Evolutionary conservation across 2,329 filamentous ascomycete genomes (phyloP), one percentile per base, ranked within the genome.

Genomic region (Phyllosticta capitalensis): DNA sequence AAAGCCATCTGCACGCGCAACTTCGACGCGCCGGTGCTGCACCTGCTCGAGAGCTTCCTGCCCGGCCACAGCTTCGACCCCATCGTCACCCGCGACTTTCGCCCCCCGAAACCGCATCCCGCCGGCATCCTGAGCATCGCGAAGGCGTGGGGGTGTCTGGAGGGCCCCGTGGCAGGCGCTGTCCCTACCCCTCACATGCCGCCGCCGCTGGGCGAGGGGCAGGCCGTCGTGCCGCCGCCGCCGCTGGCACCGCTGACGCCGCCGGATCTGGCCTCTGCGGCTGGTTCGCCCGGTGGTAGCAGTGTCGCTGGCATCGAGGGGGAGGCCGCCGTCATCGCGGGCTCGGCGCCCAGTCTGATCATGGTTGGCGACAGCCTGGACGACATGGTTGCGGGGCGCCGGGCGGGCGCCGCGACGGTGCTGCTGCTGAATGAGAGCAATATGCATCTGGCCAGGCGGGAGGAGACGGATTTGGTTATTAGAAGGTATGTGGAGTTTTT

Each of bases 1-100:
- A 94, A 95, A 73, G 92, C 83, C 17, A 91, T 97, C 64, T 96
- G 92, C 75, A 97, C 94, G 2, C 83, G 94, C 68, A 97, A 99
- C 76, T 97, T 96, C 68, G 89, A 92, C 67, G 77, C 82, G 7
- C 90, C 90, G 5, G 89, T 94, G 1, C 75, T 80, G 53, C 86
- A 92, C 71, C 80, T 95, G 2, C 79, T 96, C 3, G 75, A 76
- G 56, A 94, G 85, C 54, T 94, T 94, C 71, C 79, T 96, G 9
- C 78, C 82, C 1, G 79, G 76, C 1, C 82, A 85, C 61, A 74
- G 79, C 49, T 95, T 96, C 71, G 71, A 80, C 20, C 92, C 92
- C 5, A 85, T 96, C 65, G 79, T 96, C 48, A 96, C 92, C 7
- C 81, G 92, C 10, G 90, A 91, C 60, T 94, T 91, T 74, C 80